Percentiles rank a stretch among this genome's conserved stretches.
These are phyloP conservation scores for Yamadazyma scolyti DNA, from an alignment of 805 yeast genomes.

Conservation along the genomic window DNA sequence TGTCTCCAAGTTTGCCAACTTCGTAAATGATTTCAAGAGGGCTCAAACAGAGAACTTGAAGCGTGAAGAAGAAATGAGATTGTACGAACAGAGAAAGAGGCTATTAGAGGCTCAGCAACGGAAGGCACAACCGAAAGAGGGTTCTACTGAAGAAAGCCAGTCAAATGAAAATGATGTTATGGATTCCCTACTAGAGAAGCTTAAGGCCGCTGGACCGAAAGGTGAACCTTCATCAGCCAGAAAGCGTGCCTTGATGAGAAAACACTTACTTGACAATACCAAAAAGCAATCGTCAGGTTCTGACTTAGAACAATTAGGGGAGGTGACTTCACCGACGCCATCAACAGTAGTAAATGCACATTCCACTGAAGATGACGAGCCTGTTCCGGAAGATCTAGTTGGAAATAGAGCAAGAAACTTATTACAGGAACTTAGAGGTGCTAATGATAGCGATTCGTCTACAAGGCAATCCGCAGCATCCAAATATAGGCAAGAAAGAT, in stretches of 20 bases:
- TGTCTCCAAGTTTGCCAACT: constrained; percentile 58
- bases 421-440: constrained; percentile 54
- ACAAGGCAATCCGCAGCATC: constrained; percentile 38
- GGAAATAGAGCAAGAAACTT: constrained; percentile 61
- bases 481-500: constrained; percentile 33
- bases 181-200: constrained; percentile 82
- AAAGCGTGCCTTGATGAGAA: constrained; percentile 72
- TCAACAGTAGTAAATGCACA: constrained; percentile 10
- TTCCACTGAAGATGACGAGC: constrained; percentile 5
- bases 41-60: constrained; percentile 64
- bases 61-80: constrained; percentile 63
- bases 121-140: constrained; percentile 16
- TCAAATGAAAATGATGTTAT: constrained; percentile 60
- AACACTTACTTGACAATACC: constrained; percentile 45
- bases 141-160: constrained; percentile 32
- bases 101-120: constrained; percentile 48
- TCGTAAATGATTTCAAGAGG: constrained; percentile 57
- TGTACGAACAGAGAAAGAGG: constrained; percentile 74
- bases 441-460: constrained; percentile 13
- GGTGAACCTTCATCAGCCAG: constrained; percentile 79
- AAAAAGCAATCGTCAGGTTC: constrained; percentile 3
- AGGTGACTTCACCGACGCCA: constrained; percentile 7
- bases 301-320: constrained; percentile 2
- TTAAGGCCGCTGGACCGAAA: constrained; percentile 82
- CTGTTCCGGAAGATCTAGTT: constrained; percentile 26